A percentile compares a stretch with the other conserved stretches of the same genome.
These are phyloP conservation scores for Neurospora tetrasperma DNA, from an alignment of 495 filamentous ascomycete species.

Conservation along the genomic window DNA sequence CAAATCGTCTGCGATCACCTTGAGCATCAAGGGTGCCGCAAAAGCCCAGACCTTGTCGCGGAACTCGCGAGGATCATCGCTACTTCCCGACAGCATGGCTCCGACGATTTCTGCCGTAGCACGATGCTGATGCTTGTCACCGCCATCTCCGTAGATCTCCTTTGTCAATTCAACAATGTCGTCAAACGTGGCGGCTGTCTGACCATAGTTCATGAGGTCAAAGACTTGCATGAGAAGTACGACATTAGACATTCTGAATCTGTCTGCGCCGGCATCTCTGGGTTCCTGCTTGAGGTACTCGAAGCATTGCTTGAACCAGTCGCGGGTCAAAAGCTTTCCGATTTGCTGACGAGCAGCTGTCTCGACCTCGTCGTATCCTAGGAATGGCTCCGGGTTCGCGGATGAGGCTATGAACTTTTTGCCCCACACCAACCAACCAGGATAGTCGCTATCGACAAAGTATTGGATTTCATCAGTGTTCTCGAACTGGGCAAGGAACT, in stretches of 20 bases:
- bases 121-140: slow-evolving; percentile 95
- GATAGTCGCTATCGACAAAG: slow-evolving; percentile 83
- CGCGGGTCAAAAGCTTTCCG: slow-evolving; percentile 62
- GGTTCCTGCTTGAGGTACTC: slow-evolving; percentile 95
- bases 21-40: slow-evolving; percentile 76
- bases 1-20: slow-evolving; percentile 77
- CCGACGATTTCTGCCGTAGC: slow-evolving; percentile 92
- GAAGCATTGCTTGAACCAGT: slow-evolving; percentile 86
- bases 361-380: slow-evolving; percentile 79
- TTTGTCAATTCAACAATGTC: slow-evolving; percentile 74
- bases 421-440: slow-evolving; percentile 95
- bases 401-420: slow-evolving; percentile 70
- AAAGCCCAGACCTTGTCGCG: slow-evolving; percentile 75
- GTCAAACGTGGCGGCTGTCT: slow-evolving; percentile 68
- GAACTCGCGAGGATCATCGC: slow-evolving; percentile 57
- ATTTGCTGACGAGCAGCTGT: slow-evolving; percentile 67
- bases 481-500: slow-evolving; percentile 69
- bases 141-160: slow-evolving; percentile 76
- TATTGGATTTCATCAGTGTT: slow-evolving; percentile 66
- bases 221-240: slow-evolving; percentile 82
- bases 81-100: slow-evolving; percentile 64
- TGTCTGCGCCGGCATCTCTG: slow-evolving; percentile 68
- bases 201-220: slow-evolving; percentile 66
- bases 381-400: slow-evolving; percentile 54
- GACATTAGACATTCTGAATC: slow-evolving; percentile 79